Conservation (phyloP, 148 eudicot species). For the Fagopyrum esculentum region DNA sequence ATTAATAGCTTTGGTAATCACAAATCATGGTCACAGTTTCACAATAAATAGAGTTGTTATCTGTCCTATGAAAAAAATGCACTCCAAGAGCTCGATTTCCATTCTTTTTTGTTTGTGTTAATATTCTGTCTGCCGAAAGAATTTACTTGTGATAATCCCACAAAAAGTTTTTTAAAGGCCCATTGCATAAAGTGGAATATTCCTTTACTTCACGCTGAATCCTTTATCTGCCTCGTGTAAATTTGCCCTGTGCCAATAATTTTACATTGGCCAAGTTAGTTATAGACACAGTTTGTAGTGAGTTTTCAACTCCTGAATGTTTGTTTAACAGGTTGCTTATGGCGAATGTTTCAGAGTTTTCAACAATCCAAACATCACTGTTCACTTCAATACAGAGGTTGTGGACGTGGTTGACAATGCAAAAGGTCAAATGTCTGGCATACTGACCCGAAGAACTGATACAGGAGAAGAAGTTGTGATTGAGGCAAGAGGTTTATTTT, state of each 20-base stretch:
- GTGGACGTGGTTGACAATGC: conserved; percentile 85
- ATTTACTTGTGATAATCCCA: background rate
- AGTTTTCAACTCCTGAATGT: conserved; percentile 91
- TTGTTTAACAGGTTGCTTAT: conserved; percentile 99
- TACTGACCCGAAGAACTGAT: conserved; percentile 60
- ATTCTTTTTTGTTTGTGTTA: background rate
- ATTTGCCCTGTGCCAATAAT: background rate
- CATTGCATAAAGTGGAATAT: background rate
- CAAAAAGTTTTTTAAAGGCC: background rate
- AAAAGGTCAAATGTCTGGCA: conserved; percentile 93
- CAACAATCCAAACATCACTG: conserved; percentile 95
- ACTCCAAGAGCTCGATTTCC: background rate
- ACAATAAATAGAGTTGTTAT: background rate
- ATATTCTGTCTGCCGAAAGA: background rate
- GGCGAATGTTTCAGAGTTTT: conserved; percentile 99
- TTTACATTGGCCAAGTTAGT: background rate
- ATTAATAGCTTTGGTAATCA: background rate
- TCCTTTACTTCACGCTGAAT: background rate
- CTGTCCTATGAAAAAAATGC: background rate
- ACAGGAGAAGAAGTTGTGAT: conserved; percentile 73
- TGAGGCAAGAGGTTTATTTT: conserved; percentile 87
- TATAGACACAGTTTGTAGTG: conserved; percentile 23
- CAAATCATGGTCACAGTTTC: background rate
- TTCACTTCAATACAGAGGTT: conserved; percentile 95
- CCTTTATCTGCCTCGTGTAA: background rate